Evolutionary conservation across 2,329 filamentous ascomycete genomes (phyloP).

Genomic region (Sarocladium brachiariae): DNA sequence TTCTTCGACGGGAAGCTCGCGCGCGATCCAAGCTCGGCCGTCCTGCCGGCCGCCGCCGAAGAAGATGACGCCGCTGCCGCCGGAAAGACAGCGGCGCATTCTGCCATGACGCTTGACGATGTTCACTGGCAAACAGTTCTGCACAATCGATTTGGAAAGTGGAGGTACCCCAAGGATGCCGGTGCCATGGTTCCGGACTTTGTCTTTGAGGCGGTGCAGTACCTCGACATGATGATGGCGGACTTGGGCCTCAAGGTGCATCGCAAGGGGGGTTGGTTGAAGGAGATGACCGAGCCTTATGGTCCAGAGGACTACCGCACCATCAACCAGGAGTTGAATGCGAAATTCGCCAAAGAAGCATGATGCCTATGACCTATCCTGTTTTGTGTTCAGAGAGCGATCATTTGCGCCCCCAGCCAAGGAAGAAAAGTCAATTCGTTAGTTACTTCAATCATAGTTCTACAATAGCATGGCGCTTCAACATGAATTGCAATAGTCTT

Average conservation of each 20-base stretch:
- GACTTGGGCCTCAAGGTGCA: slow-evolving; percentile 57
- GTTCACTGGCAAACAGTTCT: slow-evolving; percentile 52
- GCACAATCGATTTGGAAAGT: slow-evolving; percentile 61
- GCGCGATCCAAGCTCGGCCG: slow-evolving; percentile 15
- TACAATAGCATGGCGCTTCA: too few relatives aligned
- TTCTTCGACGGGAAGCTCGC: slow-evolving; percentile 41
- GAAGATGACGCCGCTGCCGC: too few relatives aligned
- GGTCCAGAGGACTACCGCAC: slow-evolving; percentile 4
- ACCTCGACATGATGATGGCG: slow-evolving; percentile 58
- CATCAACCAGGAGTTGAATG: slow-evolving; percentile 3
- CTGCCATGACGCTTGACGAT: slow-evolving; percentile 31
- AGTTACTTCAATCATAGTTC: too few relatives aligned
- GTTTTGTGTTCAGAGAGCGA: neutral
- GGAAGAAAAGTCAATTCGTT: too few relatives aligned
- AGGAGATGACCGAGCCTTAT: slow-evolving; percentile 51
- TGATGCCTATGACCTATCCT: too few relatives aligned
- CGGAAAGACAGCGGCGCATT: neutral
- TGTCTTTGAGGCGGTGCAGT: slow-evolving; percentile 70
- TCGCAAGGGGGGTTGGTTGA: slow-evolving; percentile 45
- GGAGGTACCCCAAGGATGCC: slow-evolving; percentile 57
- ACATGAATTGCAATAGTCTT: too few relatives aligned
- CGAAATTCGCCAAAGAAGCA: neutral
- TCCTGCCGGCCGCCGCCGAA: neutral
- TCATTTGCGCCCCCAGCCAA: too few relatives aligned
- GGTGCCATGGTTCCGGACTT: slow-evolving; percentile 29